These are phyloP conservation scores for Wallacemonas sp. DNA, from an alignment of 208 protist genomes.

Conservation along the genomic window DNA sequence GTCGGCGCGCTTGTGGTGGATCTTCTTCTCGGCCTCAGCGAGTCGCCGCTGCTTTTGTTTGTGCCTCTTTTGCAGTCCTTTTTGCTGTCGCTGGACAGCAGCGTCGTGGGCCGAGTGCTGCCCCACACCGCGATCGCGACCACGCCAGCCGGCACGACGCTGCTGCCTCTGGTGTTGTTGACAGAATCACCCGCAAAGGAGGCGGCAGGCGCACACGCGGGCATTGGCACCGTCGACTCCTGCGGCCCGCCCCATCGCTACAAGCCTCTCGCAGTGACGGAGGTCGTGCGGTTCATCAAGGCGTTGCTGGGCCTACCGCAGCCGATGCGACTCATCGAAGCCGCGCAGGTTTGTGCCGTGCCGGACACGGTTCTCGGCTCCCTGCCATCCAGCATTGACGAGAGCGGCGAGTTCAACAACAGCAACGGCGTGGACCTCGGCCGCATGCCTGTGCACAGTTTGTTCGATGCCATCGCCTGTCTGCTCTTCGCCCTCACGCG, in stretches of 20 bases:
- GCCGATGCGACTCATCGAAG: slow-evolving; percentile 21
- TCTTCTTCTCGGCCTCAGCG: slow-evolving; percentile 16
- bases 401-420: slow-evolving; percentile 5
- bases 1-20: slow-evolving; percentile 8
- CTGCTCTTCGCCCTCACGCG: slow-evolving; percentile 30
- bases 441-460: slow-evolving; percentile 17
- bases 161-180: no score
- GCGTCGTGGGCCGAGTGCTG: no score
- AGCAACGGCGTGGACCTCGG: slow-evolving; percentile 10
- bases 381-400: slow-evolving; percentile 6
- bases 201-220: background rate
- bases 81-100: slow-evolving; percentile 7
- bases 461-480: slow-evolving; percentile 30
- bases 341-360: slow-evolving; percentile 23
- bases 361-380: slow-evolving; percentile 8
- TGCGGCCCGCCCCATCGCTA: slow-evolving; percentile 11
- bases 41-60: slow-evolving; percentile 20
- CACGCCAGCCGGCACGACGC: no score
- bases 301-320: slow-evolving; percentile 25
- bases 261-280: slow-evolving; percentile 18
- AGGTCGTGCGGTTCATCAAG: slow-evolving; percentile 26
- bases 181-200: no score
- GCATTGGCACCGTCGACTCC: background rate
- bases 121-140: no score
- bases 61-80: slow-evolving; percentile 32